A percentile compares a stretch with the other conserved stretches of the same genome.
These are phyloP conservation scores for Lipomyces starkeyi DNA, from an alignment of 805 yeast species.

Conservation along the genomic window DNA sequence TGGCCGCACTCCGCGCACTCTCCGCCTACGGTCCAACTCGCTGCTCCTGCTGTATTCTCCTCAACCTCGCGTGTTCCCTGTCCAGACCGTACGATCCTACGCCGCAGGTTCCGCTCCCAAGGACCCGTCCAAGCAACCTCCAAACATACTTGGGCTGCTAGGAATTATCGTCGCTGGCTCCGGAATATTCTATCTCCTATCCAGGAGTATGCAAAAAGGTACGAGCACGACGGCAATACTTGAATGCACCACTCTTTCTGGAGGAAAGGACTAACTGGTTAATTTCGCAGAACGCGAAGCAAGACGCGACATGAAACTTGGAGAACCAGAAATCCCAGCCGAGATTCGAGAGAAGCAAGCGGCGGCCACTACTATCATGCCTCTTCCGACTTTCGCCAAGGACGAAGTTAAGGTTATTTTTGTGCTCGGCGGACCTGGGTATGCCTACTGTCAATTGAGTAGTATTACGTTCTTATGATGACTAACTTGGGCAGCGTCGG, in stretches of 20 bases:
- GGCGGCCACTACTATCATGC: background rate
- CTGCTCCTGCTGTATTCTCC: background rate
- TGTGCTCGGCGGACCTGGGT: slow-evolving; percentile 95
- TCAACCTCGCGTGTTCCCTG: background rate
- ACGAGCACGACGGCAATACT: background rate
- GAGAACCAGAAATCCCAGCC: slow-evolving; percentile 20
- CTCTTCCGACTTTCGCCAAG: slow-evolving; percentile 56
- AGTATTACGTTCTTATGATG: background rate
- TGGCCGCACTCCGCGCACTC: background rate
- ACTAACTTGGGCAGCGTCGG: slow-evolving; percentile 59
- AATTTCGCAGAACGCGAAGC: slow-evolving; percentile 25
- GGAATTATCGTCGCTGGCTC: slow-evolving; percentile 17
- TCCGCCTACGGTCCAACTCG: background rate
- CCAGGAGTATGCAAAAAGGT: slow-evolving; percentile 31
- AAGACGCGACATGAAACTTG: slow-evolving; percentile 32
- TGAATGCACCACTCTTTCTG: background rate
- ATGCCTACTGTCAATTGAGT: background rate
- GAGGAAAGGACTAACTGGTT: background rate
- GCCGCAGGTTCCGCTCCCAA: slow-evolving; percentile 1
- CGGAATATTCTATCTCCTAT: slow-evolving; percentile 15
- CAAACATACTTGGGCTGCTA: slow-evolving; percentile 14
- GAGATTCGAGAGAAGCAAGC: slow-evolving; percentile 6
- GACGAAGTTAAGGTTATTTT: slow-evolving; percentile 80
- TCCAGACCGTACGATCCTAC: background rate
- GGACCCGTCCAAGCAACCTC: slow-evolving; percentile 29